Evolutionary conservation across 768 basidiomycete species (phyloP), one percentile per base, ranked within the genome.

Genomic region (Astraeus odoratus): DNA sequence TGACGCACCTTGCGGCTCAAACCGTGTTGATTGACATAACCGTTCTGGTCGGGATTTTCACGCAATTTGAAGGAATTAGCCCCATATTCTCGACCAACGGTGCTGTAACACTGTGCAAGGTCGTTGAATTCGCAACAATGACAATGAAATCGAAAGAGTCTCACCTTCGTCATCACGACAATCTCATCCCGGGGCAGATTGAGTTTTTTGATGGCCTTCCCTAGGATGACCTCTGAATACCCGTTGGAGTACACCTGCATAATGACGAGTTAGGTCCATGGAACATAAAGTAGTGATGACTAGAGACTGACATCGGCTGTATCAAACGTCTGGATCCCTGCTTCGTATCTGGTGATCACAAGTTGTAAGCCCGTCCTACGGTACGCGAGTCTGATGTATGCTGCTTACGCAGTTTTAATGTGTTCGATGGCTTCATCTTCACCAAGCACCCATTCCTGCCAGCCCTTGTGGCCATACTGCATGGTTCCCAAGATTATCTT

Each of bases 81-180:
- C 30, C 23, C 43, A 24, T 56, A 54, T 44, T 57, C 45, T 29
- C 50, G 54, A 13, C 50, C 56, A 23, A 60, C 55, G 23, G 70
- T 65, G 55, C 75, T 77, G 57, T 71, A 77, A 16, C 67, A 59
- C 69, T 71, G 51, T 22, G 36, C 29, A 34, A 3, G n/a, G 23
- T n/a, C n/a, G n/a, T n/a, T n/a, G n/a, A n/a, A n/a, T n/a, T n/a
- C n/a, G n/a, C n/a, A n/a, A n/a, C n/a, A n/a, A n/a, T n/a, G n/a
- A n/a, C n/a, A n/a, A n/a, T n/a, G n/a, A n/a, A n/a, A n/a, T n/a
- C n/a, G n/a, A n/a, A n/a, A n/a, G n/a, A n/a, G n/a, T 33, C 45
- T 18, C 31, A 77, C 78, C 67, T 90, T 89, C 44, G 87, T 86
- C 70, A 89, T 73, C 13, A 90, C 75, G 15, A 90, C 86, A 36